Base-by-base conservation (phyloP, 495 filamentous ascomycete species). In the Patellaria atrata region DNA sequence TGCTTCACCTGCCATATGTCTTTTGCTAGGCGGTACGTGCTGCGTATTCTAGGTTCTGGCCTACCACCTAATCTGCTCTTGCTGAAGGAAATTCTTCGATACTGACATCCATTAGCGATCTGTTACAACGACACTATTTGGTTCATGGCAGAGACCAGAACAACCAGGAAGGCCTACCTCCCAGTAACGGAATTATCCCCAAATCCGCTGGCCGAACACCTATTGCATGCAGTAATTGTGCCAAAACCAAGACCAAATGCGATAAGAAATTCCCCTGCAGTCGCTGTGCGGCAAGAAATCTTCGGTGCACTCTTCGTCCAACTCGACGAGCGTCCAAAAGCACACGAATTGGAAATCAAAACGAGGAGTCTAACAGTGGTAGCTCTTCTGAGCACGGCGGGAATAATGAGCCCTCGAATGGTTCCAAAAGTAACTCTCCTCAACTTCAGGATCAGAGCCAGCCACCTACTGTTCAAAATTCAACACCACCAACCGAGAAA, bases 201-300 rank as follows among this genome's bases (percentile, higher is more conserved):
- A 61, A 58, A 37, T 55, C 58, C 1, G 56, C 58, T 2, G 58
- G 56, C 17, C 38, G 58, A 33, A 61, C 54, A 12, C 56, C 58
- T 4, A 61, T 61, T 31, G 58, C 58, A 4, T 61, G 58, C 47
- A 55, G 46, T 38, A 61, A 61, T 25, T 61, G 58, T 30, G 58
- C 58, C 2, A 59, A 60, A 38, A 59, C 57, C 0, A 61, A 61
- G 55, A 75, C 72, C 4, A 70, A 66, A n/a, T 79, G 75, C 46
- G 75, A 79, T 45, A 77, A 77, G 52, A 61, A 61, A 50, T 63
- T 72, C 8, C 73, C 73, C 7, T 76, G 71, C 48, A 60, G 61
- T 26, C 57, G 72, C 38, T 76, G 72, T 46, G 49, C 61, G 1
- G 63, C 65, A 17, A 67, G 75, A 47, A 68, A 68, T 44, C 58